phyloP scores from a whole-genome alignment of 129 eudicot genomes.

The Ambrosia artemisiifolia region DNA sequence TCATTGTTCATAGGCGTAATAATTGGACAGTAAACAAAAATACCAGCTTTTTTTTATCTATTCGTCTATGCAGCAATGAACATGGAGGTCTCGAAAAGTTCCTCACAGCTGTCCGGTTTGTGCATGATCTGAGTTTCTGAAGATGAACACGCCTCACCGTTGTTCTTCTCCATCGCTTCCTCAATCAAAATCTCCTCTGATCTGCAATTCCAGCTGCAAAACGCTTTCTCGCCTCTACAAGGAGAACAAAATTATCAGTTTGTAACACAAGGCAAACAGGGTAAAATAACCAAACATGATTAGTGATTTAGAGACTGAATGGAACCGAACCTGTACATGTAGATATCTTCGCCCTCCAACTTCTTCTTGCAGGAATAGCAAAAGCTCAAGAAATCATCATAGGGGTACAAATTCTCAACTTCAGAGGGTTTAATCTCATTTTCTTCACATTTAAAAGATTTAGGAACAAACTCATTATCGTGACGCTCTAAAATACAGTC shows the following conservation, averaged over 20 bases:
- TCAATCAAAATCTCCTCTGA: slow-evolving; percentile 67
- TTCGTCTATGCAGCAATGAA: slow-evolving; percentile 52
- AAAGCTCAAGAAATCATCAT: slow-evolving; percentile 69
- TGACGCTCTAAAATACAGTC: slow-evolving; percentile 89
- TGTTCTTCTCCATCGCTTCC: slow-evolving; percentile 69
- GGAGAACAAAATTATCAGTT: background rate
- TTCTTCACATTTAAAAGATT: slow-evolving; percentile 24
- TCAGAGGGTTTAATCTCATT: slow-evolving; percentile 33
- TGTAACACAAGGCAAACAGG: background rate
- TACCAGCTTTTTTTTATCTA: slow-evolving; percentile 24
- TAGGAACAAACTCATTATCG: slow-evolving; percentile 43
- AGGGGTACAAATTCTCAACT: slow-evolving; percentile 31
- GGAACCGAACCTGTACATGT: slow-evolving; percentile 86
- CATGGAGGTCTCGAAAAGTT: slow-evolving; percentile 58
- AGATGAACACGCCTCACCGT: slow-evolving; percentile 24
- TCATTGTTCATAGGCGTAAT: slow-evolving; percentile 62
- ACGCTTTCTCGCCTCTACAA: slow-evolving; percentile 90
- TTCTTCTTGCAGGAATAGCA: slow-evolving; percentile 87
- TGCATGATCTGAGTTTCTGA: slow-evolving; percentile 25
- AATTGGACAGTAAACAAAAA: slow-evolving; percentile 27
- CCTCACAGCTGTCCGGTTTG: slow-evolving; percentile 46
- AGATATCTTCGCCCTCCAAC: slow-evolving; percentile 88
- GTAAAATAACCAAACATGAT: background rate
- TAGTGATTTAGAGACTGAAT: slow-evolving; percentile 32
- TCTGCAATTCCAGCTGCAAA: slow-evolving; percentile 85